Base-by-base conservation (phyloP, 805 yeast species). In the Sungouiella thailandica region DNA sequence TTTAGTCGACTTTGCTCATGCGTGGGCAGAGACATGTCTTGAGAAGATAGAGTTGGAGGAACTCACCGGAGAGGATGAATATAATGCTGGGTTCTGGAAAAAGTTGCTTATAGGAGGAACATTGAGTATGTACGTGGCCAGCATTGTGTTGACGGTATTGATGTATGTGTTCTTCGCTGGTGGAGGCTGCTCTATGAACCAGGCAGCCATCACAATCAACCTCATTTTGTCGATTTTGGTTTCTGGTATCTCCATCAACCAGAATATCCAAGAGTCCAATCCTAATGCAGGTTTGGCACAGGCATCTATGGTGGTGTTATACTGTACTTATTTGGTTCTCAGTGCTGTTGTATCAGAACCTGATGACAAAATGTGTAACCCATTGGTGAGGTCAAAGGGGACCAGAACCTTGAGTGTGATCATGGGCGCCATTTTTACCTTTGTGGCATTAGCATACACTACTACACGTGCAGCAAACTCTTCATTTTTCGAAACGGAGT, bases 221-320 rank as follows among this genome's bases (percentile, higher is more conserved):
- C 46, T 89, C 36, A 51, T 87, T 2, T 62, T 89, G 28, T 70
- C 81, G 1, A 23, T 85, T 7, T 48, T 82, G 4, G 78, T 83
- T 2, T 77, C 96, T 0, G 73, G 63, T 0, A 56, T 88, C 36
- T 84, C 96, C 0, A 72, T 94, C 26, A 76, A 83, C 49, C 94
- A 94, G 24, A 73, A 72, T 17, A 80, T 93, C 14, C 97, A 93
- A 59, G 97, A 87, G 54, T 78, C 74, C 51, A 94, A 94, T 58
- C 95, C 97, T 4, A 85, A 83, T 47, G 95, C 96, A 2, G 99
- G 98, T 2, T 67, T 93, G 31, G 97, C 98, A 3, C 99, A 93
- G 64, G 74, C 95, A 8, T 88, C 96, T 11, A 89, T 94, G 89
- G 97, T 95, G 23, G 80, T 90, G 9, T 73, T 88, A 15, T 93